A percentile compares a stretch with the other conserved stretches of the same genome.
These are phyloP conservation scores for Irpex rosettiformis DNA, from an alignment of 1,284 basidiomycete genomes.

Conservation along the genomic window DNA sequence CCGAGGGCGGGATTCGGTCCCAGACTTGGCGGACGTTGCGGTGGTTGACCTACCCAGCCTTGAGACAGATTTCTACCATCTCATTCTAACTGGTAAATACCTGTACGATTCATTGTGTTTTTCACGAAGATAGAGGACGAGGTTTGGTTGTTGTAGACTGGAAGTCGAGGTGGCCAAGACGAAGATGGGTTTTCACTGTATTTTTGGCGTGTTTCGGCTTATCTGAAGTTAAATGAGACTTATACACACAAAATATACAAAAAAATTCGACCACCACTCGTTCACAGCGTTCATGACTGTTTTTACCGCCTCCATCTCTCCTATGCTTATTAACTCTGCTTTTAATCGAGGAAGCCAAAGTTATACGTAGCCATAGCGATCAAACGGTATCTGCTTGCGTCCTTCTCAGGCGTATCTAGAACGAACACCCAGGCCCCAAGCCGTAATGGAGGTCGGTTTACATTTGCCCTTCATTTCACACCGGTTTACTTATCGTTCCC, in stretches of 20 bases:
- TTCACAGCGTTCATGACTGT: background rate
- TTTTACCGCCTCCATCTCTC: background rate
- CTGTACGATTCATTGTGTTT: conserved; percentile 35
- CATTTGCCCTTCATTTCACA: conserved; percentile 10
- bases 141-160: background rate
- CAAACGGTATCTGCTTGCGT: background rate
- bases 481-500: too few relatives aligned
- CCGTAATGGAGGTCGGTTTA: conserved; percentile 27
- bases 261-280: background rate
- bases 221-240: background rate
- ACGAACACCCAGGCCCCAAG: too few relatives aligned
- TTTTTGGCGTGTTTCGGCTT: background rate
- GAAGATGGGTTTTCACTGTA: background rate
- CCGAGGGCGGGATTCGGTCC: conserved; percentile 60
- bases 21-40: conserved; percentile 71
- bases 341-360: background rate
- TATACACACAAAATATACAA: background rate
- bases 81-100: conserved; percentile 25
- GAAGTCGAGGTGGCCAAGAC: background rate
- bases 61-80: conserved; percentile 18
- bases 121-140: background rate
- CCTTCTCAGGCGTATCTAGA: too few relatives aligned
- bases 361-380: background rate
- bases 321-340: background rate
- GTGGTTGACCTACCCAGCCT: conserved; percentile 63